Evolutionary conservation across 2,329 filamentous ascomycete genomes (phyloP).

Genomic region (Claviceps capensis): DNA sequence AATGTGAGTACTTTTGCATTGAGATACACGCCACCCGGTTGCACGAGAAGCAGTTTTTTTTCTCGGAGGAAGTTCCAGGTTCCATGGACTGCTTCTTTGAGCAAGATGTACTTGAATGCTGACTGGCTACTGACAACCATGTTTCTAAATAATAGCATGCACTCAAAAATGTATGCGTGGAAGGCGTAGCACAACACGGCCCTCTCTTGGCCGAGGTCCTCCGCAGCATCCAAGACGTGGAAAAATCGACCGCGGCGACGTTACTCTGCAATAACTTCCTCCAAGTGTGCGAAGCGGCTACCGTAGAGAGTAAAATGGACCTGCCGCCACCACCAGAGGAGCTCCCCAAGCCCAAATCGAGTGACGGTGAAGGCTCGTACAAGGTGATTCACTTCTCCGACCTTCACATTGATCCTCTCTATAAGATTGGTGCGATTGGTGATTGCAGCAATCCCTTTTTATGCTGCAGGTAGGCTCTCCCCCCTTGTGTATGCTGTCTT

Average conservation of each 20-base stretch:
- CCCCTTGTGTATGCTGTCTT: too few species aligned
- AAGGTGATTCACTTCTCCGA: slow-evolving; percentile 1
- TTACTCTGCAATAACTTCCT: background rate
- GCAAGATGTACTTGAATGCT: too few species aligned
- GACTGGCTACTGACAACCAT: background rate
- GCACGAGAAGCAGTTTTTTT: too few species aligned
- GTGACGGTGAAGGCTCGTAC: background rate
- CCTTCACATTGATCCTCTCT: background rate
- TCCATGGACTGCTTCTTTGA: too few species aligned
- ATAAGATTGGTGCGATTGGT: background rate
- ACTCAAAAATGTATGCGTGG: background rate
- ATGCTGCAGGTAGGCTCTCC: slow-evolving; percentile 7
- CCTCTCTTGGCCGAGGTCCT: background rate
- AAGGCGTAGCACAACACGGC: background rate
- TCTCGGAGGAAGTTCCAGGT: too few species aligned
- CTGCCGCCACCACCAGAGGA: background rate
- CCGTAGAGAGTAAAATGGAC: background rate
- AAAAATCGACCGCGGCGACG: background rate
- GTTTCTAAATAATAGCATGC: background rate
- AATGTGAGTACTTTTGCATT: background rate
- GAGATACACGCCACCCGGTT: too few species aligned
- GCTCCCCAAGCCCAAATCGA: background rate
- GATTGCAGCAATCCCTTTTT: slow-evolving; percentile 10
- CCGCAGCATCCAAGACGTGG: background rate
- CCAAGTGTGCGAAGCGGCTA: background rate